Base-by-base conservation (phyloP, 495 filamentous ascomycete species). In the Daldinia childiae region DNA sequence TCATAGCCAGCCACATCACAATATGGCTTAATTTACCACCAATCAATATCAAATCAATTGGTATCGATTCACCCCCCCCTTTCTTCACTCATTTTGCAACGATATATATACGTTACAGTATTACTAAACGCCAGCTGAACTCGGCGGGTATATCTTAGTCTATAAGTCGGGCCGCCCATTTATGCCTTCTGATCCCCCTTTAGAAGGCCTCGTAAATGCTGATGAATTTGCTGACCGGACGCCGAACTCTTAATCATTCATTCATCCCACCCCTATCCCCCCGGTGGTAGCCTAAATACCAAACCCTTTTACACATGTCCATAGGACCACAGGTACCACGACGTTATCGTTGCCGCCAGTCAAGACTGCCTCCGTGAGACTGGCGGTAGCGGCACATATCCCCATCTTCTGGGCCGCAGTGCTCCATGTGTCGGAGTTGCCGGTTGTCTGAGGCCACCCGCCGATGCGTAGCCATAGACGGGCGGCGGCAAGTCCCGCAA, bases 331-430 rank as follows among this genome's bases (percentile, higher is more conserved):
- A n/a, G 96, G 96, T 68, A 98, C 95, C 61, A 98, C 87, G 27
- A 99, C 95, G 84, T 99, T 99, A 82, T 99, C 95, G 84, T 99
- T 99, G 57, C 94, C 95, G 11, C 95, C 96, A 51, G 96, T 98
- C 62, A 98, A 82, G 64, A 98, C 94, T 19, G 95, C 94, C 82
- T 98, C 95, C 63, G 94, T 95, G 64, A 97, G 86, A 79, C 93
- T 97, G 32, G 95, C 93, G 62, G 93, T 89, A 41, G 84, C 85
- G 6, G 92, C 93, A 58, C 93, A 94, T 50, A 89, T 74, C 19
- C 84, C 80, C 52, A 89, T 86, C 78, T 91, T 94, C 41, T 80
- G 82, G 45, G 67, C 56, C n/a, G 74, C 60, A 4, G 55, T 51
- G 6, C 50, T 48, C 74, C 65, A 74, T 4, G 71, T 66, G 19